Evolutionary conservation across 2,329 filamentous ascomycete genomes (phyloP).

Genomic region (Madurella fahalii): DNA sequence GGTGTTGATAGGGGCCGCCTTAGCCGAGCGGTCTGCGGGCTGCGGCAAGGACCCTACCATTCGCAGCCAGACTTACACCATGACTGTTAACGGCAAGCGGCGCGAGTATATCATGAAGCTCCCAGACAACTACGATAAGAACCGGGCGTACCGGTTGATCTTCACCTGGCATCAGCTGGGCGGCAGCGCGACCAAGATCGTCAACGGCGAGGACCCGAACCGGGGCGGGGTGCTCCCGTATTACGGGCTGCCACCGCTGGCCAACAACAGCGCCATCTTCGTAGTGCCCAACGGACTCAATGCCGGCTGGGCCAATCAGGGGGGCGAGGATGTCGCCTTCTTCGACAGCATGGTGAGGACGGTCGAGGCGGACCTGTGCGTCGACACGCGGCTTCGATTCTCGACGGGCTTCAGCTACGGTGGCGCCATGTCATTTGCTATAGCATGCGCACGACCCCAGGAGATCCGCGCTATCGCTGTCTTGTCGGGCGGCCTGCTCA

Average conservation of each 20-base stretch:
- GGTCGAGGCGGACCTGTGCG: constrained; percentile 39
- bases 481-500: constrained; percentile 15
- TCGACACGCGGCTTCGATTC: constrained; percentile 40
- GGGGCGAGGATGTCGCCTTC: constrained; percentile 41
- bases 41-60: constrained; percentile 33
- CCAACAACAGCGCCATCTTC: constrained; percentile 38
- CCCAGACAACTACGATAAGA: constrained; percentile 33
- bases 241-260: constrained; percentile 37
- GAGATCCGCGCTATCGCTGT: constrained; percentile 35
- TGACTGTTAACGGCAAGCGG: constrained; percentile 36
- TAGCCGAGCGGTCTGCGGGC: constrained; percentile 25
- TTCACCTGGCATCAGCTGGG: constrained; percentile 39
- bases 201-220: constrained; percentile 20
- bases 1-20: background rate
- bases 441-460: constrained; percentile 37
- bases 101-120: constrained; percentile 37
- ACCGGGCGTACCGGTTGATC: constrained; percentile 37
- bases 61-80: constrained; percentile 26
- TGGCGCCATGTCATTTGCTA: constrained; percentile 38
- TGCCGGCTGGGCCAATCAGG: constrained; percentile 41
- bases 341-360: constrained; percentile 37
- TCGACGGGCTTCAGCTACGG: constrained; percentile 43
- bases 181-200: constrained; percentile 37
- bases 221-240: constrained; percentile 20
- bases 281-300: constrained; percentile 43